A percentile compares a stretch with the other conserved stretches of the same genome.
Evolutionary conservation across 78 protist genomes (phyloP).

Genomic region (Guillardia theta): DNA sequence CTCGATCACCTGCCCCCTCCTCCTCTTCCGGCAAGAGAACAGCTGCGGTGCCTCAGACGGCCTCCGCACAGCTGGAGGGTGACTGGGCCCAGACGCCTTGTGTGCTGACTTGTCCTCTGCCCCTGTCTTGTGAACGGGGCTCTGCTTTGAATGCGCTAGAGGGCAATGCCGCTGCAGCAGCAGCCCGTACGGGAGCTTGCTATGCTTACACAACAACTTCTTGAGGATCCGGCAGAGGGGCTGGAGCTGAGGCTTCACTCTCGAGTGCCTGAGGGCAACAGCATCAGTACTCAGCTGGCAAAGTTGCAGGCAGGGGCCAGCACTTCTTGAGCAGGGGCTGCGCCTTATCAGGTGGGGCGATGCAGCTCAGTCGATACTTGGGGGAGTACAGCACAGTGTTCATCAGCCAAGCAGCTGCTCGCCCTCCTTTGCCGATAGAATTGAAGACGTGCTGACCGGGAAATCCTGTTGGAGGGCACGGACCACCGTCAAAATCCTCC

Average conservation of each 20-base stretch:
- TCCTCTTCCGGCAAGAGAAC: too few species aligned
- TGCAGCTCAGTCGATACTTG: not conserved
- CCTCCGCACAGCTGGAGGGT: too few species aligned
- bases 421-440: not conserved
- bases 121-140: too few species aligned
- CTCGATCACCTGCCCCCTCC: too few species aligned
- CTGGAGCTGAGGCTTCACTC: not conserved
- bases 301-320: not conserved
- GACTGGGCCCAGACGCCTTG: too few species aligned
- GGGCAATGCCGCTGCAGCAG: not conserved
- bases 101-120: too few species aligned
- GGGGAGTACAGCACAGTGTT: not conserved
- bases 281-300: not conserved
- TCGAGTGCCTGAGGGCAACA: not conserved
- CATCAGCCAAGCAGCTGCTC: not conserved
- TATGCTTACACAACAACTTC: not conserved
- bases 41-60: too few species aligned
- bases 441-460: not conserved
- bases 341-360: not conserved
- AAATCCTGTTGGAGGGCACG: not conserved
- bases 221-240: not conserved
- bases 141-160: too few species aligned
- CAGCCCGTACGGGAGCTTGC: not conserved
- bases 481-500: not conserved
- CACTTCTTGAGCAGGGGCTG: not conserved